phyloP scores from a whole-genome alignment of 2,329 filamentous ascomycete genomes.

The Paecilomyces sp. region DNA sequence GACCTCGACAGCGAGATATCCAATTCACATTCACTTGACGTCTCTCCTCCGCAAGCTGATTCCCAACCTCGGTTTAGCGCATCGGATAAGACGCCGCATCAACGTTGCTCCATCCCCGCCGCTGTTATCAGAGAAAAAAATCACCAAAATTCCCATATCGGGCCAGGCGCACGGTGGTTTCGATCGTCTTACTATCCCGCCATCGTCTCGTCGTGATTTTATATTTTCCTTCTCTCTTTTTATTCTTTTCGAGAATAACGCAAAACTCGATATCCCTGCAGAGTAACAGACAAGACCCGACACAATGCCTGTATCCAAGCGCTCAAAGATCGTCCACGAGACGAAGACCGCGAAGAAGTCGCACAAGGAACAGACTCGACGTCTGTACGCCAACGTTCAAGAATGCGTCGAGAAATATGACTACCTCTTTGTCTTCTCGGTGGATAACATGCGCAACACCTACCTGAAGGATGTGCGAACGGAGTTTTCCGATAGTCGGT shows the following conservation, averaged over 20 bases:
- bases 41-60: conserved; percentile 16
- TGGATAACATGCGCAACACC: conserved; percentile 98
- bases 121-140: conserved; percentile 30
- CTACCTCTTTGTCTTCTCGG: conserved; percentile 85
- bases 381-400: conserved; percentile 82
- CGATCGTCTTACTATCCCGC: neutral
- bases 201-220: neutral
- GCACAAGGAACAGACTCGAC: conserved; percentile 78
- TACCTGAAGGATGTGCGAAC: conserved; percentile 86
- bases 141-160: conserved; percentile 16
- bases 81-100: conserved; percentile 30
- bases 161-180: neutral
- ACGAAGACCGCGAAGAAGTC: conserved; percentile 89
- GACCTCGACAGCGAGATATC: neutral
- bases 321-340: conserved; percentile 79
- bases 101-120: conserved; percentile 25
- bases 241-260: neutral
- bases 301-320: conserved; percentile 93
- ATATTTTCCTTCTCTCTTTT: neutral
- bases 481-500: conserved; percentile 80
- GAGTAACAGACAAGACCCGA: neutral
- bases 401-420: conserved; percentile 78
- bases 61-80: conserved; percentile 23
- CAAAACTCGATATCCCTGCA: neutral
- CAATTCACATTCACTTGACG: neutral